phyloP scores from a whole-genome alignment of 1,284 basidiomycete species.

The Leccinum solheimii region DNA sequence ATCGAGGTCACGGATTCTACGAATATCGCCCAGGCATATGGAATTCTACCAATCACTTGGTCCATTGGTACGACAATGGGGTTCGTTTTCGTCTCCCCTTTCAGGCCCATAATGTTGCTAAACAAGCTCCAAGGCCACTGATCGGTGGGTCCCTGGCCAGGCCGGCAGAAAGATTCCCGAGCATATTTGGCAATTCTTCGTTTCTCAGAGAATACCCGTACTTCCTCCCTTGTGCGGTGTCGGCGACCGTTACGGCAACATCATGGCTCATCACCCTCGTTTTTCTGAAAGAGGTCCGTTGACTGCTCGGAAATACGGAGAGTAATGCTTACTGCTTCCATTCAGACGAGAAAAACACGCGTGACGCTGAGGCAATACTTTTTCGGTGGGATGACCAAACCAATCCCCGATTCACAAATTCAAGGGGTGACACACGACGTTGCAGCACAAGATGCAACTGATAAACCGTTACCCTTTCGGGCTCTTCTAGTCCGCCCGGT shows the following conservation, averaged over 20 bases:
- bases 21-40: constrained; percentile 39
- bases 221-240: constrained; percentile 61
- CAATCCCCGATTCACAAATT: neutral
- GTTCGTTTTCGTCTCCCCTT: constrained; percentile 29
- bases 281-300: constrained; percentile 58
- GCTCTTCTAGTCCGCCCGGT: constrained; percentile 40
- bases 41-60: constrained; percentile 49
- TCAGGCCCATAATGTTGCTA: neutral
- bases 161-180: constrained; percentile 60
- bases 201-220: constrained; percentile 66
- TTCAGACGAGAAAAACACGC: constrained; percentile 19
- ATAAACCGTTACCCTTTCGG: constrained; percentile 37
- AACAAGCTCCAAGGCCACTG: constrained; percentile 45
- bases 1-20: constrained; percentile 40
- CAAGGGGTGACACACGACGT: neutral
- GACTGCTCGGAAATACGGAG: neutral
- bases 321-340: constrained; percentile 4
- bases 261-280: constrained; percentile 47
- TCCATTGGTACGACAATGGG: constrained; percentile 43
- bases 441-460: neutral
- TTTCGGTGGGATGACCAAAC: constrained; percentile 12
- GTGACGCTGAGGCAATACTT: constrained; percentile 24
- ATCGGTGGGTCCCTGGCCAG: constrained; percentile 61
- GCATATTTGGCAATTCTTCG: constrained; percentile 44
- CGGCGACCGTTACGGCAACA: constrained; percentile 48